Evolutionary conservation across 192 early-diverging fungal species (phyloP), one percentile per base, ranked within the genome.

Genomic region (Backusella macrospora): DNA sequence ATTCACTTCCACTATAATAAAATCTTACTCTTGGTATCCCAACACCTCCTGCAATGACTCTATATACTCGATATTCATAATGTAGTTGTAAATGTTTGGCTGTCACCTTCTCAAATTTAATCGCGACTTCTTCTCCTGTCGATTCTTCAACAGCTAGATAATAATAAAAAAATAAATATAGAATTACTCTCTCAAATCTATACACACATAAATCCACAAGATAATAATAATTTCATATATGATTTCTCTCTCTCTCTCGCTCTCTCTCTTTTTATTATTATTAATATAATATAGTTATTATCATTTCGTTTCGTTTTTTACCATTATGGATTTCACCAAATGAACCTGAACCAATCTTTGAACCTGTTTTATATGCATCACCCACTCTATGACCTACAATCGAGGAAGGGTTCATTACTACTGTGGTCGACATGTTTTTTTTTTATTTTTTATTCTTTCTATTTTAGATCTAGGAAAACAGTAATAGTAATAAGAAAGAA

Each of bases 301-400:
- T n/a, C n/a, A n/a, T n/a, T n/a, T n/a, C n/a, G n/a, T n/a, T n/a
- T n/a, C n/a, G n/a, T n/a, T n/a, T n/a, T 85, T 76, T 84, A 94
- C 94, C 94, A 62, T 96, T 89, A 81, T 93, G 97, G 77, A 99
- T 96, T 78, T 98, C 97, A 71, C 97, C 97, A 90, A 99, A 99
- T 48, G 93, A 95, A 63, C 97, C 97, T 64, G 92, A 91, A 64
- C 97, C 97, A 82, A 99, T 95, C 86, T 98, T 99, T 70, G 93
- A 86, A 52, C 96, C 96, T 68, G 98, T 90, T 73, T 92, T 89
- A 87, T 92, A 99, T 84, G 93, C 95, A 85, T 93, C 93, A 77
- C 92, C 96, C 65, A 99, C 93, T 80, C 93, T 80, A 76, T 90
- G 83, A 83, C 91, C 91, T 49, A 46, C 29, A 15, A 71, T 63